phyloP scores from a whole-genome alignment of 2,329 filamentous ascomycete species.

The Alternaria dauci region DNA sequence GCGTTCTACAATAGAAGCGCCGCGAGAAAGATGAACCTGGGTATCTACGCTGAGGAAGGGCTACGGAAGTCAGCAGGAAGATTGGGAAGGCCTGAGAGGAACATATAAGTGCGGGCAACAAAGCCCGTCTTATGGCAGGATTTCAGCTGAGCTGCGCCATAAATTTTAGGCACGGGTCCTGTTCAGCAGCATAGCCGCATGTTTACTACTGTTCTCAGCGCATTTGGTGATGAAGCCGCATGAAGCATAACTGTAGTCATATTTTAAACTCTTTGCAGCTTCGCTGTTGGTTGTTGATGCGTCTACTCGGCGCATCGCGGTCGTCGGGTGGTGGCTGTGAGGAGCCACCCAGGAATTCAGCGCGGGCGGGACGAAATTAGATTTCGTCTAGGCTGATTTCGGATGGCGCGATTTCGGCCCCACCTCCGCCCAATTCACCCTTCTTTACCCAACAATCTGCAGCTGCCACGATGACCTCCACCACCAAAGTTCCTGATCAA shows the following conservation, averaged over 20 bases:
- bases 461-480: neutral
- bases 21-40: neutral
- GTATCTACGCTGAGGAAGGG: neutral
- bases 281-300: conserved; percentile 3
- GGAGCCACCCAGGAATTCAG: neutral
- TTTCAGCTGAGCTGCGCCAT: conserved; percentile 15
- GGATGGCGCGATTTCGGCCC: conserved; percentile 12
- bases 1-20: neutral
- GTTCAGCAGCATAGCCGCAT: conserved; percentile 17
- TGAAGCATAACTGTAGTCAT: neutral
- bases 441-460: neutral
- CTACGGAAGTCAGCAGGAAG: neutral
- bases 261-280: neutral
- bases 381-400: conserved; percentile 15
- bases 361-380: conserved; percentile 18
- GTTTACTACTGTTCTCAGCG: neutral
- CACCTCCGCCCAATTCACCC: neutral
- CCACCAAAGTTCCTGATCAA: neutral
- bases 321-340: conserved; percentile 20
- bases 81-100: neutral
- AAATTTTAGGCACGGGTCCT: conserved; percentile 6
- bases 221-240: neutral
- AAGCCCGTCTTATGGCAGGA: conserved; percentile 7
- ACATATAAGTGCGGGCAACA: neutral
- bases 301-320: conserved; percentile 1